Base-by-base conservation (phyloP, 495 filamentous ascomycete genomes). In the Parachaetomium inaequale region DNA sequence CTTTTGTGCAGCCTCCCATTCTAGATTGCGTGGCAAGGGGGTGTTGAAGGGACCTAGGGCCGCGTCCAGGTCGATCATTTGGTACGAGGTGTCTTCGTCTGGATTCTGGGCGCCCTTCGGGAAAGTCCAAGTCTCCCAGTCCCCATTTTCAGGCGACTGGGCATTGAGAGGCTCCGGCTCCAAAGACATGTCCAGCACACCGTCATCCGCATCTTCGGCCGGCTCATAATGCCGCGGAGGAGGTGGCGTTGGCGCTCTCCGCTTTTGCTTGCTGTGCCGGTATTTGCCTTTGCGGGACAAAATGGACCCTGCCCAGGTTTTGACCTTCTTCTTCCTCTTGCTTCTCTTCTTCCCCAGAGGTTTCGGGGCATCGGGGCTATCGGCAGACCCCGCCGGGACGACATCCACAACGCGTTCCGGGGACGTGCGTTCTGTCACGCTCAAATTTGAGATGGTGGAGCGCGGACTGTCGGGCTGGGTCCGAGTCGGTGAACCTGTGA, bases 1-100 rank as follows among this genome's bases (percentile, higher is more conserved):
- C 45, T 77, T 69, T 62, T 84, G 81, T 21, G 81, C 80, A 12
- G 76, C 76, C 34, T 84, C 81, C 82, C 82, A 84, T 61, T 82
- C 82, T 17, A 80, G 72, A 64, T 82, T 83, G 54, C 74, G 77
- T 65, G 79, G 81, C 61, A 83, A 76, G 4, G 91, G 91, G 1
- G 90, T 93, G 68, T 94, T 92, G 75, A 96, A 96, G 0, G 94
- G 92, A 3, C 91, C 91, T 12, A 98, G 78, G n/a, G 93, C 94
- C 38, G 93, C 94, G 79, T 98, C 94, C 43, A 98, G 78, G 76
- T 98, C 94, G 56, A 98, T 93, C 61, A 96, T 84, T 6, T 88
- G 90, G 66, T 86, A 92, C 51, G 86, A 78, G 2, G 77, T 64
- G 56, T 90, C 87, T 36, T 83, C 80, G 14, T 87, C 84, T 0